Evolutionary conservation across 768 basidiomycete genomes (phyloP), one percentile per base, ranked within the genome.

Genomic region (Tulasnella sp.): DNA sequence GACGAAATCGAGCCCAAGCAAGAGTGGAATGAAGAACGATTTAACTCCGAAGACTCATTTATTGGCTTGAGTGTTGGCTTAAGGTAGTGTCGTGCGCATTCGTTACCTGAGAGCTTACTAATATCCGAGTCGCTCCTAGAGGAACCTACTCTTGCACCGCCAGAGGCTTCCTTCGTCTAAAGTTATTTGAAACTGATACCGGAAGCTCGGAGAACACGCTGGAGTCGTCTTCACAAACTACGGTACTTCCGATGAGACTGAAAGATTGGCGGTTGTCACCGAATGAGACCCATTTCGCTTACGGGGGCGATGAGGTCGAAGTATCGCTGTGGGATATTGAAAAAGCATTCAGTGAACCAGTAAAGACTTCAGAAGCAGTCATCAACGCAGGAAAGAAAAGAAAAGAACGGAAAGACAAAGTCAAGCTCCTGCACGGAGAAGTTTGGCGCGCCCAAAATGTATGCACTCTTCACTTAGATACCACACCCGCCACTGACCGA

Each of bases 361-460:
- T 37, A 35, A n/a, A 74, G 57, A 32, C 70, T 23, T 32, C 71
- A n/a, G 72, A 70, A 37, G 73, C 79, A 16, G 77, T 18, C 10
- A 26, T 29, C 35, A 77, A 40, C 10, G 44, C 81, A 74, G 81
- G 82, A 23, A 90, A 88, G 81, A 91, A 92, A 81, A 85, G 92
- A 81, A 91, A 91, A 83, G 85, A 80, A 73, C 77, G 90, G 35
- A 77, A 78, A 35, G 82, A 84, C 5, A 88, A 90, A 5, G 83
- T 86, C 2, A 81, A 93, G 3, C 88, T 94, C 72, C 77, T 82
- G 55, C 88, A 90, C 0, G 92, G 89, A 0, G 94, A 96, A 85
- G 81, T 91, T 5, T 96, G 94, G 94, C 86, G 94, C 77, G 93
- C 93, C 13, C 92, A 91, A 83, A 95, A 96, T 83, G 92, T 93